These are phyloP conservation scores for Panaeolus papilionaceus DNA, from an alignment of 768 basidiomycete species.

Conservation along the genomic window DNA sequence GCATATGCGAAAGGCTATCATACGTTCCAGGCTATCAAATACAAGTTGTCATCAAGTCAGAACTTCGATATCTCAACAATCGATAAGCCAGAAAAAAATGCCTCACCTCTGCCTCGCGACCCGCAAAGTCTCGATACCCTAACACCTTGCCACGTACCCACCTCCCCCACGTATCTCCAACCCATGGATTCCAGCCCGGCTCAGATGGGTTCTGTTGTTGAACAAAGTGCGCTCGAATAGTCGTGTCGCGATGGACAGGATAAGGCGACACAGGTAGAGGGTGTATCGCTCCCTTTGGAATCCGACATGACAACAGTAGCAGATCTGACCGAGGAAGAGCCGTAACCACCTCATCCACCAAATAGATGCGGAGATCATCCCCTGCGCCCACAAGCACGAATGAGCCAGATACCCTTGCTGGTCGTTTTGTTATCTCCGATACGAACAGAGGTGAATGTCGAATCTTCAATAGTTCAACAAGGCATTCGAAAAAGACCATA, in stretches of 20 bases:
- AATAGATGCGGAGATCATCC: conserved; percentile 38
- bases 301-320: conserved; percentile 46
- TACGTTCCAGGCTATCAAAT: conserved; percentile 66
- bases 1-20: conserved; percentile 62
- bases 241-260: conserved; percentile 52
- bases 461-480: conserved; percentile 27
- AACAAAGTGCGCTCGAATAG: conserved; percentile 62
- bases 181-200: conserved; percentile 55
- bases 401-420: conserved; percentile 35
- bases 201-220: conserved; percentile 44
- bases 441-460: conserved; percentile 35
- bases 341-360: conserved; percentile 54
- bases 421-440: conserved; percentile 21
- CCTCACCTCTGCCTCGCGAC: conserved; percentile 59
- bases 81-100: conserved; percentile 9
- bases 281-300: conserved; percentile 36
- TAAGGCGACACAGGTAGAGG: conserved; percentile 69
- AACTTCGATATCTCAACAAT: not conserved
- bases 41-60: not conserved
- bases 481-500: not conserved
- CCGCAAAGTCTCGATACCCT: conserved; percentile 66
- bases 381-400: conserved; percentile 50
- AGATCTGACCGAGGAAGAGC: conserved; percentile 67
- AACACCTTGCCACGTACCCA: conserved; percentile 58
- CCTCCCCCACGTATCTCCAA: conserved; percentile 58